Percentiles rank a stretch among this genome's conserved stretches.
Evolutionary conservation across 768 basidiomycete species (phyloP).

Genomic region (Suillus subaureus): DNA sequence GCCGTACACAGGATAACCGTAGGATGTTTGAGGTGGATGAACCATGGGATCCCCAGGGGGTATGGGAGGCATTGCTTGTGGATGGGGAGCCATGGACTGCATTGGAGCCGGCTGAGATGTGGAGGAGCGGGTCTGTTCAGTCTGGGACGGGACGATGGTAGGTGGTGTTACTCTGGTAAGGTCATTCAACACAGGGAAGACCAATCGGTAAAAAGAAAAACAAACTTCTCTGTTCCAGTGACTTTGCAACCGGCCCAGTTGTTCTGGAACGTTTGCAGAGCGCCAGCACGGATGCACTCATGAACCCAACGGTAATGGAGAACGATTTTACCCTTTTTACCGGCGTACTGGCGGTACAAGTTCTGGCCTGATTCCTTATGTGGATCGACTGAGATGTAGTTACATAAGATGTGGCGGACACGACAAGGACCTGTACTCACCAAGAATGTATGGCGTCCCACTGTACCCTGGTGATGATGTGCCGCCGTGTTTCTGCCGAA

Average conservation of each 20-base stretch:
- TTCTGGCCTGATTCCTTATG: conserved; percentile 80
- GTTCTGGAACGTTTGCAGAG: conserved; percentile 71
- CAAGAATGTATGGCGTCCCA: conserved; percentile 77
- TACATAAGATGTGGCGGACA: neutral
- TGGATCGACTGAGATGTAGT: conserved; percentile 61
- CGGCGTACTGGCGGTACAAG: conserved; percentile 75
- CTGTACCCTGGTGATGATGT: conserved; percentile 75
- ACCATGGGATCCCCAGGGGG: conserved; percentile 30
- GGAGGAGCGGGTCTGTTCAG: conserved; percentile 21
- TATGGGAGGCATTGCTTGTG: conserved; percentile 31
- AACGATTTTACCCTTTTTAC: conserved; percentile 80
- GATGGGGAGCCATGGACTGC: conserved; percentile 29
- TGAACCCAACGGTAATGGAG: conserved; percentile 75
- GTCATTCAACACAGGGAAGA: conserved; percentile 9
- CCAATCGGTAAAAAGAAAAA: conserved; percentile 7
- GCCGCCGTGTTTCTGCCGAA: conserved; percentile 73
- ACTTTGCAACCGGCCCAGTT: conserved; percentile 86
- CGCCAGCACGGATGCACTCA: conserved; percentile 70
- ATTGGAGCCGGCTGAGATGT: conserved; percentile 29
- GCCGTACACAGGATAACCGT: conserved; percentile 38
- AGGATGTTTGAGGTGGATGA: conserved; percentile 31
- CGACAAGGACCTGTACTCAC: conserved; percentile 42
- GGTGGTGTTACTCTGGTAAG: conserved; percentile 28
- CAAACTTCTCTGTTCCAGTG: conserved; percentile 71
- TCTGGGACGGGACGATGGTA: conserved; percentile 20